Conservation (phyloP, 441 rosid species). For the Rhodomyrtus psidioides region DNA sequence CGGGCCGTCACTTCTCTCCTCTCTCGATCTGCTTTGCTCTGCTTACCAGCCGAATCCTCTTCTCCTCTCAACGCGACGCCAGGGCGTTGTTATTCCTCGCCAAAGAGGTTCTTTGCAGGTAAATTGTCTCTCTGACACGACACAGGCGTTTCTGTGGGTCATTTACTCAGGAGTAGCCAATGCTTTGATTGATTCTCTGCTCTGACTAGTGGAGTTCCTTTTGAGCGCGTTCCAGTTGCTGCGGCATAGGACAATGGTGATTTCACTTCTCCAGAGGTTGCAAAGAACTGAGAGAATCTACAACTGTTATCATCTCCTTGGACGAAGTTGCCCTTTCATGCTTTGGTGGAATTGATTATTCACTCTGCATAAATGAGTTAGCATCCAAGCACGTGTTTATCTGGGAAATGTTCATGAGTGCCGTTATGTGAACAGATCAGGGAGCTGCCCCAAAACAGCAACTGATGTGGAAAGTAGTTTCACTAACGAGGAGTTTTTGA, state of each 20-base stretch:
- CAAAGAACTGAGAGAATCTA: conserved; percentile 86
- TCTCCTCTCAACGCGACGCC: conserved; percentile 51
- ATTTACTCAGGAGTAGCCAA: background rate
- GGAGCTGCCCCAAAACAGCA: no score
- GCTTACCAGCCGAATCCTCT: conserved; percentile 64
- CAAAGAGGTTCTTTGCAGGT: conserved; percentile 34
- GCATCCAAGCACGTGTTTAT: background rate
- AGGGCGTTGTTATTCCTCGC: conserved; percentile 13
- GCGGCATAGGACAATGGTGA: conserved; percentile 38
- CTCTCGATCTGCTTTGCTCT: no score
- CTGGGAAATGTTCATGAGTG: background rate
- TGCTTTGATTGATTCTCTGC: background rate
- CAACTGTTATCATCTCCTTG: conserved; percentile 42
- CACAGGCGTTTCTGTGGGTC: background rate
- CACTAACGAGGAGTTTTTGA: no score
- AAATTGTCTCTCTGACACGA: background rate
- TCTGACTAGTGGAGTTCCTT: background rate
- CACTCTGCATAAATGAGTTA: background rate
- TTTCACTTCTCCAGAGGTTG: conserved; percentile 67
- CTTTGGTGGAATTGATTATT: background rate
- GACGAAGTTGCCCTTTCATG: background rate
- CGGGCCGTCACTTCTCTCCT: no score
- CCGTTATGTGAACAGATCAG: no score
- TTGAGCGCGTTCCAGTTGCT: conserved; percentile 35
- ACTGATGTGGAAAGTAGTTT: no score